Conservation (phyloP, 148 eudicot species). For the Spergularia marina region DNA sequence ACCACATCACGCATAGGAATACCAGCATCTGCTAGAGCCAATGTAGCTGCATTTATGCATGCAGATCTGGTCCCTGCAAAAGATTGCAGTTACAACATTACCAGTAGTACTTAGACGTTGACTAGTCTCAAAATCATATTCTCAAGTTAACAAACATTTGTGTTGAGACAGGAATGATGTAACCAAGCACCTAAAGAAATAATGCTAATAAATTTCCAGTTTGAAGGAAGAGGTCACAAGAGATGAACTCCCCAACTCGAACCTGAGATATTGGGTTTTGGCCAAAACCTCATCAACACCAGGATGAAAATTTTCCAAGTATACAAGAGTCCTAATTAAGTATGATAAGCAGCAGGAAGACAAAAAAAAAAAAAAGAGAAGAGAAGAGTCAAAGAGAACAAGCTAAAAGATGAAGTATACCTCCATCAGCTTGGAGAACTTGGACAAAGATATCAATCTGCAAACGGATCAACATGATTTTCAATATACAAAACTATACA, state of each 20-base stretch:
- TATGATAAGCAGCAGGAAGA: neutral
- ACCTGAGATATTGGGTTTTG: too few species aligned
- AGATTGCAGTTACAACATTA: neutral
- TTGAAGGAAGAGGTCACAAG: too few species aligned
- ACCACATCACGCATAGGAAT: slow-evolving; percentile 95
- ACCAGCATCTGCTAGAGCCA: slow-evolving; percentile 98
- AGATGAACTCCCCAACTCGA: too few species aligned
- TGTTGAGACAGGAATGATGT: neutral
- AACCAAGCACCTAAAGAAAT: neutral
- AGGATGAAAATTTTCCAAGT: too few species aligned
- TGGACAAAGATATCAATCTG: slow-evolving; percentile 97
- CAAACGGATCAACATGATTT: slow-evolving; percentile 21
- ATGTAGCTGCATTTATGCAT: slow-evolving; percentile 95
- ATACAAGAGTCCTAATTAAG: neutral
- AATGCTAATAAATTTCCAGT: too few species aligned
- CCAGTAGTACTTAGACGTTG: neutral
- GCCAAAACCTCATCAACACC: too few species aligned
- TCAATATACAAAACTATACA: slow-evolving; percentile 4
- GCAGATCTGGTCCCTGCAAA: slow-evolving; percentile 91
- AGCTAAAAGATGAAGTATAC: slow-evolving; percentile 28
- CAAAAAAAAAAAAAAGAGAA: neutral
- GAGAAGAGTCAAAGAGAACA: neutral
- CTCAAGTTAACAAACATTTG: neutral
- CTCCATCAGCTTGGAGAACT: slow-evolving; percentile 99
- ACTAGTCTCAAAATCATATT: neutral